These are phyloP conservation scores for Zygosaccharomyces pseudobailii DNA, from an alignment of 1,139 yeast genomes.

Conservation along the genomic window DNA sequence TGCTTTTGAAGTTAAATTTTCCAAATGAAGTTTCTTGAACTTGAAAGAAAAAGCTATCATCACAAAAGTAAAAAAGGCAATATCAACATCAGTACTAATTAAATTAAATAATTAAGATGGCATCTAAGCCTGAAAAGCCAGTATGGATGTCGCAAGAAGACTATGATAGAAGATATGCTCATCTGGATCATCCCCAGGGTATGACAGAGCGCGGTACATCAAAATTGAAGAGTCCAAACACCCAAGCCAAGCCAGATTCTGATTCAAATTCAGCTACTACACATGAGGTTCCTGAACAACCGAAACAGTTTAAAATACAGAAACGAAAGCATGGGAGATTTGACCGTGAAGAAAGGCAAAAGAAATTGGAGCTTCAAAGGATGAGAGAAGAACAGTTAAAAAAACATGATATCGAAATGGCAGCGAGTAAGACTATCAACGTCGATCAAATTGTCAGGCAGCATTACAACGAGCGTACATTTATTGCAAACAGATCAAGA, in stretches of 20 bases:
- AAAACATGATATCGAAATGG: slow-evolving; percentile 33
- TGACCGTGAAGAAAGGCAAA: slow-evolving; percentile 30
- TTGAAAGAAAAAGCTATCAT: background rate
- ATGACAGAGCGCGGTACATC: slow-evolving; percentile 3
- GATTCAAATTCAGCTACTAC: slow-evolving; percentile 1
- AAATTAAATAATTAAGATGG: slow-evolving; percentile 7
- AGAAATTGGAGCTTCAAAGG: slow-evolving; percentile 27
- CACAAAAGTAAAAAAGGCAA: background rate
- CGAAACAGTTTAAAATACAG: slow-evolving; percentile 17
- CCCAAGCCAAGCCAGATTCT: slow-evolving; percentile 10
- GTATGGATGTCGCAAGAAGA: slow-evolving; percentile 39
- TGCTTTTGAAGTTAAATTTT: background rate
- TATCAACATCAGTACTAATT: background rate
- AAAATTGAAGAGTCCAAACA: slow-evolving; percentile 3
- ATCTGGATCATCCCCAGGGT: slow-evolving; percentile 11
- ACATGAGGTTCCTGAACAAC: slow-evolving; percentile 4
- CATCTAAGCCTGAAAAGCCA: slow-evolving; percentile 30
- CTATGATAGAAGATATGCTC: slow-evolving; percentile 31
- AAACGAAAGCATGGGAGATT: slow-evolving; percentile 30
- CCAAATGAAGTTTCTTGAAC: background rate
- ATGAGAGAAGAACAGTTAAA: slow-evolving; percentile 34
- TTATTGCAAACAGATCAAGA: slow-evolving; percentile 56
- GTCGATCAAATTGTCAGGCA: slow-evolving; percentile 60
- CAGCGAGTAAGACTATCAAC: slow-evolving; percentile 29
- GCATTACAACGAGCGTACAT: slow-evolving; percentile 84